phyloP scores from a whole-genome alignment of 257 asterid species.

The Plantago major region DNA sequence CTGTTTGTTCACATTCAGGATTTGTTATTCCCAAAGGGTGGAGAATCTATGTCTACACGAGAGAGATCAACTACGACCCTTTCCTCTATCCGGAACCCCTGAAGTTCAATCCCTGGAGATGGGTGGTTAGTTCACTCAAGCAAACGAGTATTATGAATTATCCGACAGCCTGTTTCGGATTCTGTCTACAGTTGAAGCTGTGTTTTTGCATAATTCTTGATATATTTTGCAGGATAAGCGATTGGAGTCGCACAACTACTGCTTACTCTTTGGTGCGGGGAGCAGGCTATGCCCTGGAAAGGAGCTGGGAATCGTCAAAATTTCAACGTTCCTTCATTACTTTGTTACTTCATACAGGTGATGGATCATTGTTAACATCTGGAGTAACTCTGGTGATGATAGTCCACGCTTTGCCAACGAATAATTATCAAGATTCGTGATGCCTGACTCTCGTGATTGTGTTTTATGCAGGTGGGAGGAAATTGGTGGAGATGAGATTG shows the following conservation, averaged over 20 bases:
- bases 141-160: background rate
- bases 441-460: background rate
- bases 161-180: background rate
- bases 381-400: background rate
- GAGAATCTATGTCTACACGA: conserved; percentile 65
- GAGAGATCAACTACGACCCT: conserved; percentile 81
- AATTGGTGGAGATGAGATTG: conserved; percentile 48
- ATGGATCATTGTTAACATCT: background rate
- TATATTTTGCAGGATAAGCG: conserved; percentile 36
- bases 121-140: conserved; percentile 49
- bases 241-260: conserved; percentile 45
- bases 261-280: conserved; percentile 58
- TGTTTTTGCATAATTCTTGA: background rate
- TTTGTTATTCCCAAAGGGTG: conserved; percentile 68
- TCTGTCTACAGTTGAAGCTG: background rate
- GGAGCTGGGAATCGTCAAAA: conserved; percentile 52
- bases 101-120: conserved; percentile 83
- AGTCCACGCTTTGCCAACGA: background rate
- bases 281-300: conserved; percentile 67
- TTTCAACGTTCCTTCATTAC: conserved; percentile 60
- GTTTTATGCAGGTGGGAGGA: conserved; percentile 62
- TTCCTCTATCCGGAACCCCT: conserved; percentile 55
- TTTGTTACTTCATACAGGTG: conserved; percentile 59
- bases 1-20: conserved; percentile 31
- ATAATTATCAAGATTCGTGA: background rate